Evolutionary conservation across 1,139 yeast genomes (phyloP).

Genomic region (Saccharomyces hybrid): DNA sequence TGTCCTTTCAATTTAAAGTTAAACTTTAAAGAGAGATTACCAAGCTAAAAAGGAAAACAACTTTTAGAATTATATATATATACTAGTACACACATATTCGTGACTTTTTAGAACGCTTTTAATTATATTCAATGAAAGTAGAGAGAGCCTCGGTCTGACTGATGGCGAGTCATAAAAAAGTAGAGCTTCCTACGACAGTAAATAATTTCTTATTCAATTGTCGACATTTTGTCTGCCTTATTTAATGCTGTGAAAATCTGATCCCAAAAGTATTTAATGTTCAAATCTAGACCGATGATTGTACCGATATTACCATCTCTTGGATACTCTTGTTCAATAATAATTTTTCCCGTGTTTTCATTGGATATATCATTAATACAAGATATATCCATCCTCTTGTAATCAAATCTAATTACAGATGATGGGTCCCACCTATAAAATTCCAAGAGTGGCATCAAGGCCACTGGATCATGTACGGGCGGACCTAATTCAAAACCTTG

Average conservation of each 20-base stretch:
- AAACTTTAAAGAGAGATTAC: constrained; percentile 11
- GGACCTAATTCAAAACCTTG: constrained; percentile 53
- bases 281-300: constrained; percentile 40
- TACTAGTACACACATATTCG: background rate
- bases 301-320: constrained; percentile 35
- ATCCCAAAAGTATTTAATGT: constrained; percentile 49
- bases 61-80: background rate
- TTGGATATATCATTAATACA: constrained; percentile 32
- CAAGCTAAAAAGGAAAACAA: background rate
- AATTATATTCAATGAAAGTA: background rate
- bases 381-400: constrained; percentile 34
- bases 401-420: constrained; percentile 30
- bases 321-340: constrained; percentile 23
- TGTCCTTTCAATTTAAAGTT: constrained; percentile 32
- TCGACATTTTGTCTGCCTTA: constrained; percentile 21
- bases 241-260: constrained; percentile 40
- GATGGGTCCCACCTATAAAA: constrained; percentile 28
- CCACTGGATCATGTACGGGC: constrained; percentile 77
- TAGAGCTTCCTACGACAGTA: background rate
- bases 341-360: constrained; percentile 22
- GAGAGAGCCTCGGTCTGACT: background rate
- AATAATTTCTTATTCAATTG: constrained; percentile 15
- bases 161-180: too few relatives aligned
- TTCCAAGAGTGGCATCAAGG: constrained; percentile 54
- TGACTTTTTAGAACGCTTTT: background rate